These are phyloP conservation scores for Adansonia digitata DNA, from an alignment of 345 rosid species.

Conservation along the genomic window DNA sequence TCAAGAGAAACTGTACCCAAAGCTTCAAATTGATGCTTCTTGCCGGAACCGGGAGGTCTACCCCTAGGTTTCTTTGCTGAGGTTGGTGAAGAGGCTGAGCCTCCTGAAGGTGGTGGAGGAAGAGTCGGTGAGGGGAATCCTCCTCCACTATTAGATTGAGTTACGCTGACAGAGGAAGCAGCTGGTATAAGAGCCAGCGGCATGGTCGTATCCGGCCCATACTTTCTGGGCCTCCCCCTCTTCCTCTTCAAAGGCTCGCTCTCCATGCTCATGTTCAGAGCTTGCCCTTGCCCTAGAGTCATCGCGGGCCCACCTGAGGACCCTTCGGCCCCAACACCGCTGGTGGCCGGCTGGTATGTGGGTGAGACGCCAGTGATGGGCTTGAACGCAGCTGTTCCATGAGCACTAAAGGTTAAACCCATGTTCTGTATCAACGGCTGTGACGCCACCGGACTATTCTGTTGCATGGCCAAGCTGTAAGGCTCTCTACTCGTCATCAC, in stretches of 20 bases:
- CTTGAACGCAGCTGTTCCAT: conserved; percentile 45
- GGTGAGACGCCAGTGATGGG: conserved; percentile 33
- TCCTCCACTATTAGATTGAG: conserved; percentile 19
- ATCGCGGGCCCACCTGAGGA: conserved; percentile 4
- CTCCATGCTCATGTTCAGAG: conserved; percentile 29
- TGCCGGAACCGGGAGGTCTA: conserved; percentile 85
- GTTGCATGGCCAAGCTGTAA: conserved; percentile 21
- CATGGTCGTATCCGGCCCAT: conserved; percentile 57
- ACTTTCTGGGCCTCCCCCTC: conserved; percentile 73
- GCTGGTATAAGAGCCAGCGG: conserved; percentile 30
- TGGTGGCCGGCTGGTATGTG: conserved; percentile 23
- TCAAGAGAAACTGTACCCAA: conserved; percentile 35
- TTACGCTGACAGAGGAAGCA: conserved; percentile 16
- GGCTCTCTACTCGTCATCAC: conserved; percentile 44
- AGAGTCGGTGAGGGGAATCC: conserved; percentile 30
- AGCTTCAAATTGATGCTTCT: conserved; percentile 48
- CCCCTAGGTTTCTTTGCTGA: conserved; percentile 67
- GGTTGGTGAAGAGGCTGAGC: conserved; percentile 33
- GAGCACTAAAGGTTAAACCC: conserved; percentile 46
- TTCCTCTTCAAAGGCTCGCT: conserved; percentile 44
- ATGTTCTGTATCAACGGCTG: conserved; percentile 40
- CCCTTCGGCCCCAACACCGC: conserved; percentile 13
- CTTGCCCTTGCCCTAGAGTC: conserved; percentile 17
- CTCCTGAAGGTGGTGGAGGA: conserved; percentile 17
- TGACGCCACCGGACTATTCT: conserved; percentile 24